Conservation (phyloP, 225 moss, liverwort and hornwort species). For the Physcomitrellopsis africana region DNA sequence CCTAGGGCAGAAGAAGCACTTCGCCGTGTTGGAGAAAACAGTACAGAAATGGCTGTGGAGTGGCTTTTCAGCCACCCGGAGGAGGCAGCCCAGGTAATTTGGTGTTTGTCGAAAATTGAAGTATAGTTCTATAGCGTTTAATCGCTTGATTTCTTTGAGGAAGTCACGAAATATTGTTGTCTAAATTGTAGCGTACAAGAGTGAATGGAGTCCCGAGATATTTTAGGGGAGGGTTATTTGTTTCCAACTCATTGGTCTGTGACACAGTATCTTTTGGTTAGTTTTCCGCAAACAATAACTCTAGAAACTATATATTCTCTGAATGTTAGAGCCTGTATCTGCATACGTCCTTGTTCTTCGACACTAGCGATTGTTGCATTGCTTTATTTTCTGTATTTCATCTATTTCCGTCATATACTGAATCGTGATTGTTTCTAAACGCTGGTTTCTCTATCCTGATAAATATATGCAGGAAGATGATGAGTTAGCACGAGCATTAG, state of each 20-base stretch:
- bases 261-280: too few relatives aligned
- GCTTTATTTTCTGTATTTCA: background rate
- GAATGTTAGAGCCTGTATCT: too few relatives aligned
- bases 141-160: too few relatives aligned
- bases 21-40: constrained; percentile 79
- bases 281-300: too few relatives aligned
- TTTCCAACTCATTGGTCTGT: too few relatives aligned
- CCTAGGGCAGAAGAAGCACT: constrained; percentile 91
- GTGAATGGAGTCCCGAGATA: too few relatives aligned
- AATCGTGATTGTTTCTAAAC: background rate
- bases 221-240: too few relatives aligned
- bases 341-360: background rate
- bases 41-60: constrained; percentile 91
- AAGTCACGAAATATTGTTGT: too few relatives aligned
- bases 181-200: too few relatives aligned
- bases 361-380: background rate
- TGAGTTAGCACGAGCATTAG: constrained; percentile 90
- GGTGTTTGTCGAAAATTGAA: constrained; percentile 8
- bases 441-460: background rate
- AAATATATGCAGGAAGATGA: constrained; percentile 74
- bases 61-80: constrained; percentile 95
- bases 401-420: too few relatives aligned
- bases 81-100: constrained; percentile 72
- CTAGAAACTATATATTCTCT: too few relatives aligned
- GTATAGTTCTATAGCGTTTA: background rate